These are phyloP conservation scores for Marasmius oreades DNA, from an alignment of 1,284 basidiomycete genomes.

Conservation along the genomic window DNA sequence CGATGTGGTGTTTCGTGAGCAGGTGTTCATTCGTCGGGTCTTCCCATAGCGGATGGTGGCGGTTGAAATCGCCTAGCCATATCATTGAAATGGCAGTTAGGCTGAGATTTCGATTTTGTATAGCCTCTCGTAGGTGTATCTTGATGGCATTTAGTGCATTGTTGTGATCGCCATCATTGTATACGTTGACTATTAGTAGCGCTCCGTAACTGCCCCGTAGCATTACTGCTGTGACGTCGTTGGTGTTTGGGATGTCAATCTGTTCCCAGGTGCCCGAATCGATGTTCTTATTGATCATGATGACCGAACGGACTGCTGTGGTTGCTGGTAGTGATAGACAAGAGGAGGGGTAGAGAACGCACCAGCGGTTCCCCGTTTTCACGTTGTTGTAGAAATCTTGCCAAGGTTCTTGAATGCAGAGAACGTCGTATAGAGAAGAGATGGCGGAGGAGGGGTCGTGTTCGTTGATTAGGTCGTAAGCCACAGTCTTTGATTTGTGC, in stretches of 20 bases:
- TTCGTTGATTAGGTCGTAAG: constrained; percentile 9
- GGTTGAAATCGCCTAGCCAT: constrained; percentile 47
- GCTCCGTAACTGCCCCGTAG: constrained; percentile 9
- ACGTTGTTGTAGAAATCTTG: constrained; percentile 16
- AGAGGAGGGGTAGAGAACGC: constrained; percentile 16
- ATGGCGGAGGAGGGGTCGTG: not conserved
- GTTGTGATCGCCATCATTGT: constrained; percentile 21
- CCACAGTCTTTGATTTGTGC: constrained; percentile 14
- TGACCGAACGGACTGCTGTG: constrained; percentile 12
- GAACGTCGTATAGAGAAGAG: constrained; percentile 19
- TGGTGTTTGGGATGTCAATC: constrained; percentile 15
- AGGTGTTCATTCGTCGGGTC: constrained; percentile 32
- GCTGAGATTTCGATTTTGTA: not conserved
- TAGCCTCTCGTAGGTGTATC: not conserved
- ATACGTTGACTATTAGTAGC: constrained; percentile 26
- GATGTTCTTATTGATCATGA: constrained; percentile 23
- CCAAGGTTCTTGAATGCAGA: constrained; percentile 28
- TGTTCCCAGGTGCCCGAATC: constrained; percentile 22
- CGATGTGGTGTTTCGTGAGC: constrained; percentile 20
- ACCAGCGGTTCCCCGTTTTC: constrained; percentile 12
- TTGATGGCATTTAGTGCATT: constrained; percentile 8
- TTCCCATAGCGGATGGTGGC: constrained; percentile 47
- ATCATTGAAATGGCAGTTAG: constrained; percentile 10
- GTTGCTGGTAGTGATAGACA: not conserved
- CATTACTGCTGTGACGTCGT: constrained; percentile 24